Evolutionary conservation across 192 early-diverging fungal genomes (phyloP), one percentile per base, ranked within the genome.

Genomic region (Geranomyces michiganensis): DNA sequence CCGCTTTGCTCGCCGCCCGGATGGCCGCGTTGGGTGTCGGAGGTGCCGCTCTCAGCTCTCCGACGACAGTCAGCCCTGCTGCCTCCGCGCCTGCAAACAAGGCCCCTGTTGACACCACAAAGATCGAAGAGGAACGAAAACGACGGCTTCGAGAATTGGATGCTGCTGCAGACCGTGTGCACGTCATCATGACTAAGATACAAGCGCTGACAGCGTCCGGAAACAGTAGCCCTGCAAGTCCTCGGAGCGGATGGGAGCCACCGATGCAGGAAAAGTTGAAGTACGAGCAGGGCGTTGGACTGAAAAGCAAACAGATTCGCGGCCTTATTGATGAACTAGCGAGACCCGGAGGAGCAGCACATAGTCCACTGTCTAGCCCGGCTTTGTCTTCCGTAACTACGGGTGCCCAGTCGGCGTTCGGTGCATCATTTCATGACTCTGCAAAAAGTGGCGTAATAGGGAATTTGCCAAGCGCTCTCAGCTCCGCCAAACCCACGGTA

Each of bases 1-100:
- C 73, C n/a, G 79, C 77, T 2, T 41, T 82, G 51, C 59, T 85
- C 27, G 84, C 84, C 0, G 79, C 77, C 14, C 62, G 83, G 33
- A 85, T 85, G 83, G 79, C 79, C 17, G 80, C 80, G 7, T 49
- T 85, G 68, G 84, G 84, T n/a, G 61, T 85, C 21, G 61, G 71
- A 49, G 31, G 60, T 17, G 56, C 66, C 9, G 22, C 76, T 19
- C 27, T 43, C 13, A 41, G 59, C 17, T 19, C 46, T 19, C 19
- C 67, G 33, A 27, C 58, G 30, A 14, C 76, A 33, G 6, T 65
- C 36, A n/a, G 66, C 26, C 53, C 65, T 15, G 67, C 66, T 1
- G 65, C 61, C 31, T 47, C 68, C 0, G 56, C 59, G 10, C 73
- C 73, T 12, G 75, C 81, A 29, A 70, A 76, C 36, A 41, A 41